Percentiles rank a stretch among this genome's conserved stretches.
Conservation (phyloP, 495 filamentous ascomycete genomes). For the Opeltia flavorubescens region DNA sequence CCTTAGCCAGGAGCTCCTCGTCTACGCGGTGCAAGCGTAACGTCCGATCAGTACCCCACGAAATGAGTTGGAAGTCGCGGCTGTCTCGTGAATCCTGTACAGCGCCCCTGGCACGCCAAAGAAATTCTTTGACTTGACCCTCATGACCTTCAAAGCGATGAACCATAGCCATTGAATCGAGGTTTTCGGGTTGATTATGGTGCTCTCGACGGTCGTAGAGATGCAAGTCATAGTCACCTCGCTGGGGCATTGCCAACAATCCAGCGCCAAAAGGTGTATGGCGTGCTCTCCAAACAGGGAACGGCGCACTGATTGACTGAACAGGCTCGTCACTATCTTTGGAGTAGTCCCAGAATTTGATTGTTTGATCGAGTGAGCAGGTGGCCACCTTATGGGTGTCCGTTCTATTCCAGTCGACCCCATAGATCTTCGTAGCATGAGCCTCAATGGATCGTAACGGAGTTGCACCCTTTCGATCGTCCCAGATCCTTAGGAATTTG, state of each 20-base stretch:
- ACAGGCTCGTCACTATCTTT: constrained; percentile 49
- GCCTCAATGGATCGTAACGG: constrained; percentile 75
- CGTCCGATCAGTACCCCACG: constrained; percentile 79
- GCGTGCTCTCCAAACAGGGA: constrained; percentile 85
- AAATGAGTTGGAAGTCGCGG: constrained; percentile 84
- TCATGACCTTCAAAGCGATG: constrained; percentile 70
- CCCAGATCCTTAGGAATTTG: constrained; percentile 77
- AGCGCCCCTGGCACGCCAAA: constrained; percentile 72
- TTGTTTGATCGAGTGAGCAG: constrained; percentile 80
- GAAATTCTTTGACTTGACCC: constrained; percentile 80
- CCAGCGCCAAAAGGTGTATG: constrained; percentile 87
- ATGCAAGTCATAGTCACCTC: constrained; percentile 69
- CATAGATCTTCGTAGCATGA: constrained; percentile 92
- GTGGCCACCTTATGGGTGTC: constrained; percentile 58
- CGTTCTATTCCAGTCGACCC: constrained; percentile 84
- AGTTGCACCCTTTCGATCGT: constrained; percentile 64
- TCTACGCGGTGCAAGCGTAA: constrained; percentile 68
- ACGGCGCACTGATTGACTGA: constrained; percentile 61
- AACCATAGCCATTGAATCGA: constrained; percentile 36
- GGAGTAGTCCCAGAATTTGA: constrained; percentile 87
- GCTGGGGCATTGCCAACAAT: constrained; percentile 80
- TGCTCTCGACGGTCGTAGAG: constrained; percentile 59
- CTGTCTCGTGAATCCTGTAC: constrained; percentile 64
- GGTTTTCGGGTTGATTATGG: constrained; percentile 29
- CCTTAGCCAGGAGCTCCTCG: constrained; percentile 43